phyloP scores from a whole-genome alignment of 1,284 basidiomycete genomes.

The Boletus sp. region DNA sequence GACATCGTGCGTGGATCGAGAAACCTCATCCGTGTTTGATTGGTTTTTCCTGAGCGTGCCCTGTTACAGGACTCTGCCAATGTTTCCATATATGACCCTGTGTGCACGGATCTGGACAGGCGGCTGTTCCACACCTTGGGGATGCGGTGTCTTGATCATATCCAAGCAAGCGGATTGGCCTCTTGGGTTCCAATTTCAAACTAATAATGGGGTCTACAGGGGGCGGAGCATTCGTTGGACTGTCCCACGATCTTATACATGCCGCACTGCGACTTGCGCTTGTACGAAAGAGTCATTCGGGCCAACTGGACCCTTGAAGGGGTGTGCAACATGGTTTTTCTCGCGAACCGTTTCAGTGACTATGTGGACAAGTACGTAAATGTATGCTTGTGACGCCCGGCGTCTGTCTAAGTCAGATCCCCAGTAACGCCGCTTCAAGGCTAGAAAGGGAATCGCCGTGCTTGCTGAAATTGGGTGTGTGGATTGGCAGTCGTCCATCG shows the following conservation, averaged over 20 bases:
- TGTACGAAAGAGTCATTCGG: slow-evolving; percentile 62
- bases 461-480: slow-evolving; percentile 29
- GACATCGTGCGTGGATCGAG: slow-evolving; percentile 49
- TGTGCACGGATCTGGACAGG: slow-evolving; percentile 59
- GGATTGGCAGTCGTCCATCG: not conserved
- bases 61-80: slow-evolving; percentile 41
- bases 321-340: slow-evolving; percentile 38
- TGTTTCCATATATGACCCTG: slow-evolving; percentile 64
- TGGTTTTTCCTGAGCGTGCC: not conserved
- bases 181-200: slow-evolving; percentile 1
- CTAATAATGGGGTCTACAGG: slow-evolving; percentile 28
- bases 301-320: slow-evolving; percentile 52
- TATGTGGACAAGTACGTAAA: slow-evolving; percentile 44
- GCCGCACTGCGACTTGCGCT: slow-evolving; percentile 70
- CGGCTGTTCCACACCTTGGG: slow-evolving; percentile 47
- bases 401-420: slow-evolving; percentile 14
- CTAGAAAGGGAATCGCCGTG: slow-evolving; percentile 29
- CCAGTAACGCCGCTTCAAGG: slow-evolving; percentile 36
- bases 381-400: not conserved
- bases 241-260: slow-evolving; percentile 63
- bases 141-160: slow-evolving; percentile 47
- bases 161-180: slow-evolving; percentile 41
- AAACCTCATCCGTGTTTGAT: not conserved
- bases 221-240: slow-evolving; percentile 34
- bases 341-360: slow-evolving; percentile 44